Conservation (phyloP, 2,329 filamentous ascomycete genomes). For the Pseudogymnoascus sp. region DNA sequence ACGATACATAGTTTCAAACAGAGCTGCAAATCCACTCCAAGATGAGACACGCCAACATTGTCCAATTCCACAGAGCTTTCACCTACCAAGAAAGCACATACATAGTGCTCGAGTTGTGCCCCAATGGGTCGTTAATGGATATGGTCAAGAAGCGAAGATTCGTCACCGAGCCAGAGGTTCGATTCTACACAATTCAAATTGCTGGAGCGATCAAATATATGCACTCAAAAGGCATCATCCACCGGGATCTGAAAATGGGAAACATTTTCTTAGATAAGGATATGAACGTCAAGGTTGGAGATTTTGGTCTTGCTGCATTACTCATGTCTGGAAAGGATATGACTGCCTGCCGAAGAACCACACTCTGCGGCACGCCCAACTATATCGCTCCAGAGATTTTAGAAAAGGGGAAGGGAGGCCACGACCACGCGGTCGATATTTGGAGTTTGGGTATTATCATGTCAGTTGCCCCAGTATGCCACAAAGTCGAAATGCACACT, state of each 20-base stretch:
- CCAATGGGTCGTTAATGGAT: slow-evolving; percentile 94
- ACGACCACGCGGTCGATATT: slow-evolving; percentile 96
- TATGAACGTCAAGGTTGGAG: slow-evolving; percentile 97
- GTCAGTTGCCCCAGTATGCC: slow-evolving; percentile 40
- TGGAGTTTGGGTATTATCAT: slow-evolving; percentile 98
- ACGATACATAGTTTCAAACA: slow-evolving; percentile 53
- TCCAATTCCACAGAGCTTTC: slow-evolving; percentile 91
- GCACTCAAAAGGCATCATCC: slow-evolving; percentile 91
- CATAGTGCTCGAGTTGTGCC: slow-evolving; percentile 87
- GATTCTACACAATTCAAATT: slow-evolving; percentile 89
- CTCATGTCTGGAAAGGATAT: slow-evolving; percentile 87
- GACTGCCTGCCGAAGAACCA: slow-evolving; percentile 73
- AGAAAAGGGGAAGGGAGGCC: slow-evolving; percentile 86
- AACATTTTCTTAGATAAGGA: slow-evolving; percentile 91
- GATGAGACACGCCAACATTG: slow-evolving; percentile 91
- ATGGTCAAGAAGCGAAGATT: slow-evolving; percentile 91
- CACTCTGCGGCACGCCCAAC: slow-evolving; percentile 93
- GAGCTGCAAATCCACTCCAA: slow-evolving; percentile 98
- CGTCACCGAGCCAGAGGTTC: slow-evolving; percentile 86
- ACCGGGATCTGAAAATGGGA: slow-evolving; percentile 94
- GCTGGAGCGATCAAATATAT: slow-evolving; percentile 97
- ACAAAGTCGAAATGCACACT: slow-evolving; percentile 24
- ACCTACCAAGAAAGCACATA: slow-evolving; percentile 85
- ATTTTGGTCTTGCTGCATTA: slow-evolving; percentile 90
- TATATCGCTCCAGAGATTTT: slow-evolving; percentile 97